phyloP scores from a whole-genome alignment of 805 yeast genomes.

The Metschnikowia sp. region DNA sequence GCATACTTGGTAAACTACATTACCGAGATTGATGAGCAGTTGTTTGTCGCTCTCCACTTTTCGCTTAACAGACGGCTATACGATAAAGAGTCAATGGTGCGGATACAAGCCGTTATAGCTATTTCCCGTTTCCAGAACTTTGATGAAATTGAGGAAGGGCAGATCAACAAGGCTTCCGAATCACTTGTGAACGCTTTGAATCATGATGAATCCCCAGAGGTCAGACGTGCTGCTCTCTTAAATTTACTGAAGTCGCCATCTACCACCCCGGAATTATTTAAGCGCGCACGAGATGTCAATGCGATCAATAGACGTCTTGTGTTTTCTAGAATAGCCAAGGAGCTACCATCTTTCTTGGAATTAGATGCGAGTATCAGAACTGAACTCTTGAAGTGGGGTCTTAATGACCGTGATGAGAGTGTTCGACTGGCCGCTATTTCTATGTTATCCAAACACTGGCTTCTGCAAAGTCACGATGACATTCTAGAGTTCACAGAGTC shows the following conservation, averaged over 20 bases:
- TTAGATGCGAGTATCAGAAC: constrained; percentile 56
- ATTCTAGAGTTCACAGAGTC: constrained; percentile 68
- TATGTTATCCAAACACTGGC: constrained; percentile 73
- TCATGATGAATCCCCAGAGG: constrained; percentile 84
- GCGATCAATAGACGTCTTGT: constrained; percentile 68
- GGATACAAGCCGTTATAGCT: constrained; percentile 83
- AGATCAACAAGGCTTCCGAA: constrained; percentile 18
- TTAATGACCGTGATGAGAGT: constrained; percentile 75
- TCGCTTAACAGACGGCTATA: constrained; percentile 60
- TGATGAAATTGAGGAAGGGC: constrained; percentile 23
- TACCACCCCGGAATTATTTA: constrained; percentile 60
- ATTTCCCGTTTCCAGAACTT: constrained; percentile 68
- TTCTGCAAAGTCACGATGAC: constrained; percentile 63
- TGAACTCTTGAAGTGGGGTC: constrained; percentile 74
- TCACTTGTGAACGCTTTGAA: constrained; percentile 50
- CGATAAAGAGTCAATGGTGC: constrained; percentile 73
- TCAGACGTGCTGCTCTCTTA: constrained; percentile 76
- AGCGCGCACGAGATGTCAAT: constrained; percentile 80
- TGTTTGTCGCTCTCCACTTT: constrained; percentile 60
- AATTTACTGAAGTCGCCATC: constrained; percentile 55
- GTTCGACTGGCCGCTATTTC: constrained; percentile 71
- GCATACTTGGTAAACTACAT: constrained; percentile 69
- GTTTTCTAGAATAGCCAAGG: constrained; percentile 64
- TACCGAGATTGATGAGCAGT: constrained; percentile 70
- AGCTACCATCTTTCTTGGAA: constrained; percentile 53